phyloP scores from a whole-genome alignment of 768 basidiomycete species.

The Albatrellus ellisii region DNA sequence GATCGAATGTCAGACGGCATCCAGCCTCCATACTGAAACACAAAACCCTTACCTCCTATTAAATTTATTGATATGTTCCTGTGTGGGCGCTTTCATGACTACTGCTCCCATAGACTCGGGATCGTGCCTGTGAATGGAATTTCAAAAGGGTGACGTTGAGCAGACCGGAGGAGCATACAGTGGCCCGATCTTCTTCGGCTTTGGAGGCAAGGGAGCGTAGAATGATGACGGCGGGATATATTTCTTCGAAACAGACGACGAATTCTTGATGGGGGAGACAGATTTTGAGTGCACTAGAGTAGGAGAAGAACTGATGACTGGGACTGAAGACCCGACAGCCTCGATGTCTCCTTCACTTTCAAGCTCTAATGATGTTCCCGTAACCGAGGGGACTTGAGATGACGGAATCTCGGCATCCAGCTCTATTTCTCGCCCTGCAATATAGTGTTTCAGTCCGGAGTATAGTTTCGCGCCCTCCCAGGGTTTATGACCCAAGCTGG shows the following conservation, averaged over 20 bases:
- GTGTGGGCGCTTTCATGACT: conserved; percentile 71
- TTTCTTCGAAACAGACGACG: conserved; percentile 15
- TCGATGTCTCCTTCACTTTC: conserved; percentile 17
- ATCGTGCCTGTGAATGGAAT: conserved; percentile 42
- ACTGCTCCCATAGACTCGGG: conserved; percentile 66
- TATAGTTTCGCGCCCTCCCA: conserved; percentile 44
- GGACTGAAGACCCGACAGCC: conserved; percentile 7
- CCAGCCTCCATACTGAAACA: not conserved
- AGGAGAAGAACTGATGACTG: conserved; percentile 4
- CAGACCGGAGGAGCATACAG: conserved; percentile 36
- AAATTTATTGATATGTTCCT: conserved; percentile 48
- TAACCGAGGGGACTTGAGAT: conserved; percentile 37
- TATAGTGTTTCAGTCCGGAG: conserved; percentile 31
- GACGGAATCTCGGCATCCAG: conserved; percentile 38
- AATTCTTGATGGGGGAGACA: conserved; percentile 13
- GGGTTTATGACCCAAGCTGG: conserved; percentile 45
- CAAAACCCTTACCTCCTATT: conserved; percentile 50
- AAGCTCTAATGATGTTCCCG: conserved; percentile 19
- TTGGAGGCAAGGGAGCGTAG: conserved; percentile 32
- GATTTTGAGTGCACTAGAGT: not conserved
- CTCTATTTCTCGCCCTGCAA: conserved; percentile 50
- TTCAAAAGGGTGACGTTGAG: not conserved
- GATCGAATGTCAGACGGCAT: not conserved
- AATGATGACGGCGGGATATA: conserved; percentile 49
- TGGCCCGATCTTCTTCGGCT: conserved; percentile 20